phyloP scores from a whole-genome alignment of 2,329 filamentous ascomycete genomes.

The Aaosphaeria arxii region DNA sequence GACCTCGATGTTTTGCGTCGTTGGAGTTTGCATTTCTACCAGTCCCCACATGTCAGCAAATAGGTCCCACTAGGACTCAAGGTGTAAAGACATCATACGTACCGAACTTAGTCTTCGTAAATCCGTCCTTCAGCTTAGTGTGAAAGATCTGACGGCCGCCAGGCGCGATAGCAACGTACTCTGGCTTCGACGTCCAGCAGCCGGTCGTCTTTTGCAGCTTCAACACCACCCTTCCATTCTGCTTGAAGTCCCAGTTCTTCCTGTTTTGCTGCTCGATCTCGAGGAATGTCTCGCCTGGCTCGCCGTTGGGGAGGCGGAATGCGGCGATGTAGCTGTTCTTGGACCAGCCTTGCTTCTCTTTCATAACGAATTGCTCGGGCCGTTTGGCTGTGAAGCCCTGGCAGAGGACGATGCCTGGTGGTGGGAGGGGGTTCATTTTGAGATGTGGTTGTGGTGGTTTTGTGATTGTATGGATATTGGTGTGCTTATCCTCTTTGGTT shows the following conservation, averaged over 20 bases:
- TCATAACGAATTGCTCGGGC: slow-evolving; percentile 11
- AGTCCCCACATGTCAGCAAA: not conserved
- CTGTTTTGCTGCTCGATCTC: slow-evolving; percentile 9
- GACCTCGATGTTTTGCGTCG: not conserved
- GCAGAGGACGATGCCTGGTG: slow-evolving; percentile 13
- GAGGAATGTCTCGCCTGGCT: slow-evolving; percentile 7
- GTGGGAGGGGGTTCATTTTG: slow-evolving; percentile 8
- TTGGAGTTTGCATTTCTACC: slow-evolving; percentile 2
- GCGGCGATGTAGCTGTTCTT: slow-evolving; percentile 4
- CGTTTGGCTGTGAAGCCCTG: slow-evolving; percentile 12
- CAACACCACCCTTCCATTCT: slow-evolving; percentile 13
- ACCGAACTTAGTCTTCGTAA: slow-evolving; percentile 13
- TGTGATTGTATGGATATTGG: not conserved
- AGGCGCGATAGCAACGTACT: slow-evolving; percentile 12
- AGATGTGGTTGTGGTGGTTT: not conserved
- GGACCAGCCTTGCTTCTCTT: slow-evolving; percentile 3
- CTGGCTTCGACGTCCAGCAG: slow-evolving; percentile 2
- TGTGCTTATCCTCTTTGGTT: not conserved
- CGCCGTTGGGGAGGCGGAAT: slow-evolving; percentile 4
- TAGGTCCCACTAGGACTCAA: not conserved
- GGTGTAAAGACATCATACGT: slow-evolving; percentile 2
- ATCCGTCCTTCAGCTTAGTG: slow-evolving; percentile 9
- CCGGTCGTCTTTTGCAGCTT: slow-evolving; percentile 10
- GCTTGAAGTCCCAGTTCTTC: slow-evolving; percentile 9
- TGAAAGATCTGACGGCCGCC: slow-evolving; percentile 12